Evolutionary conservation across 2,329 filamentous ascomycete species (phyloP).

Genomic region (Orbilia ellipsospora): DNA sequence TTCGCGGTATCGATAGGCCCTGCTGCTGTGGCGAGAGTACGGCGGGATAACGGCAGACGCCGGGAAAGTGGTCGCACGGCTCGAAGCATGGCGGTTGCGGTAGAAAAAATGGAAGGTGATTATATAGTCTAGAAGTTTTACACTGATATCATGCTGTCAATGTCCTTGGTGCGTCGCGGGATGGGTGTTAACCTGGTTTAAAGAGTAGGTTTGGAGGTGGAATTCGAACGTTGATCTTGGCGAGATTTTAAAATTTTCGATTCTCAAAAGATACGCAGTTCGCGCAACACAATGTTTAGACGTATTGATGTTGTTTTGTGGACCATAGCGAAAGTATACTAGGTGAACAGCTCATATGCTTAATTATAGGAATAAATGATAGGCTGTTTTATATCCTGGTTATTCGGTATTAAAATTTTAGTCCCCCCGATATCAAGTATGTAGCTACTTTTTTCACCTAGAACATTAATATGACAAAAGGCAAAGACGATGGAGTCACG

Average conservation of each 20-base stretch:
- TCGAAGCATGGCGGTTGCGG: conserved; percentile 37
- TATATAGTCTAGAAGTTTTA: not conserved
- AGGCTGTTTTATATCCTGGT: too few species aligned
- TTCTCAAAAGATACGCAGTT: not conserved
- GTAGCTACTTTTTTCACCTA: too few species aligned
- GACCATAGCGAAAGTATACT: too few species aligned
- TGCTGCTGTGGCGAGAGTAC: conserved; percentile 63
- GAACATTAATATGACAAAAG: too few species aligned
- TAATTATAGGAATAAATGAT: too few species aligned
- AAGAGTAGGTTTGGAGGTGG: not conserved
- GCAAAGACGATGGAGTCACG: too few species aligned
- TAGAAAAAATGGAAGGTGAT: not conserved
- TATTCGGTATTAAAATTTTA: too few species aligned
- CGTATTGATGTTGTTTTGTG: too few species aligned
- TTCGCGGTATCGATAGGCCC: conserved; percentile 73
- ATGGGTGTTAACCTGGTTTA: not conserved
- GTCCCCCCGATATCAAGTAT: too few species aligned
- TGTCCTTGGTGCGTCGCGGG: not conserved
- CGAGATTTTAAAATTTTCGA: conserved; percentile 14
- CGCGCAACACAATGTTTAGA: conserved; percentile 1
- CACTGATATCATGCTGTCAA: conserved; percentile 23
- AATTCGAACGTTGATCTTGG: not conserved
- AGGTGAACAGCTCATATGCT: too few species aligned
- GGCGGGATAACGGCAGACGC: conserved; percentile 46
- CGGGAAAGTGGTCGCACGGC: conserved; percentile 26